Conservation (phyloP, 1,284 basidiomycete species). For the Apiotrichum akiyoshidainum region DNA sequence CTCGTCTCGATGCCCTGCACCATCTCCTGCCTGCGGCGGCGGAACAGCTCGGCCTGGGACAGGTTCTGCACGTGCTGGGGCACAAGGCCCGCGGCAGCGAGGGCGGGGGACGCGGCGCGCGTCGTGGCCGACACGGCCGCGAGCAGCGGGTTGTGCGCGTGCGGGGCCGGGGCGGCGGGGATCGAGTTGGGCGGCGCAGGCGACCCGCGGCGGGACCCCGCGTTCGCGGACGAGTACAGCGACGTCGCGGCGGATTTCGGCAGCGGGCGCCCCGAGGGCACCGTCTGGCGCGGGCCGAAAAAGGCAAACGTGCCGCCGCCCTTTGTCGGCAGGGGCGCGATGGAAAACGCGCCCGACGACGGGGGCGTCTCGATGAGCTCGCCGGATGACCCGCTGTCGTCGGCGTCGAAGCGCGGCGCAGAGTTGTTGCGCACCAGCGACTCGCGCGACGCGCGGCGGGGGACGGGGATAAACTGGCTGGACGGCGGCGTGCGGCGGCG, state of each 20-base stretch:
- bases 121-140: slow-evolving; percentile 40
- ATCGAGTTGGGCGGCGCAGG: background rate
- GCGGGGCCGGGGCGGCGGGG: background rate
- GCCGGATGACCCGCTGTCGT: slow-evolving; percentile 40
- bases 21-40: slow-evolving; percentile 61
- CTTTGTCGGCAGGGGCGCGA: slow-evolving; percentile 11
- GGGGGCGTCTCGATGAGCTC: slow-evolving; percentile 36
- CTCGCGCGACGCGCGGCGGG: slow-evolving; percentile 42
- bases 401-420: slow-evolving; percentile 38
- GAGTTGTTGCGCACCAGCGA: slow-evolving; percentile 34
- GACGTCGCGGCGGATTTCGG: slow-evolving; percentile 14
- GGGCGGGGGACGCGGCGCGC: slow-evolving; percentile 38
- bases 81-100: slow-evolving; percentile 40
- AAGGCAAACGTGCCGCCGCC: slow-evolving; percentile 42
- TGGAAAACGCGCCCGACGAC: slow-evolving; percentile 16
- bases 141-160: slow-evolving; percentile 27
- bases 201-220: slow-evolving; percentile 1
- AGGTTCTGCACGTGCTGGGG: slow-evolving; percentile 58
- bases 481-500: slow-evolving; percentile 55
- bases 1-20: slow-evolving; percentile 41
- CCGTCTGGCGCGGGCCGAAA: slow-evolving; percentile 23
- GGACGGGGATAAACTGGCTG: slow-evolving; percentile 39
- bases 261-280: slow-evolving; percentile 2
- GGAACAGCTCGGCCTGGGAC: slow-evolving; percentile 73
- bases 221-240: slow-evolving; percentile 9